Conservation (phyloP, 768 basidiomycete genomes). For the Cystofilobasidium ferigula region DNA sequence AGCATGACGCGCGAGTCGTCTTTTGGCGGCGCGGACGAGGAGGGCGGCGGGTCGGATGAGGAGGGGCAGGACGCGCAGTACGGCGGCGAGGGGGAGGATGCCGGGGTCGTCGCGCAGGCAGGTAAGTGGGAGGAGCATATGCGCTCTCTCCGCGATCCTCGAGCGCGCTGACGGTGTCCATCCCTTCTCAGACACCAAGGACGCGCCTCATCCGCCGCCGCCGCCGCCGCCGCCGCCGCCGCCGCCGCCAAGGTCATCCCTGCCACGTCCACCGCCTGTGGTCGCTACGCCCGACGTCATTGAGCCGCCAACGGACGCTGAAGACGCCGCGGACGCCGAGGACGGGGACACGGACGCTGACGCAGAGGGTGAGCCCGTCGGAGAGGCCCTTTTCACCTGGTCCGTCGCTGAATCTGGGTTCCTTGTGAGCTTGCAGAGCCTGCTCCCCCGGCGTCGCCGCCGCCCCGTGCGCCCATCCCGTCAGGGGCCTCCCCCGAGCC, state of each 20-base stretch:
- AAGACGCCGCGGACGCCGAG: slow-evolving; percentile 43
- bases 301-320: background rate
- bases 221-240: slow-evolving; percentile 13
- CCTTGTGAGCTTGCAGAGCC: background rate
- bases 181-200: background rate
- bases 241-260: background rate
- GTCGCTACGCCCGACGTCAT: background rate
- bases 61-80: slow-evolving; percentile 24
- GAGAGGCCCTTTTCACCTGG: too few relatives aligned
- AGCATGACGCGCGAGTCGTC: slow-evolving; percentile 3
- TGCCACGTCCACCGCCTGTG: background rate
- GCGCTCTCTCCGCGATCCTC: too few relatives aligned
- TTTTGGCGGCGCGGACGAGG: background rate
- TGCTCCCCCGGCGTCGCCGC: background rate
- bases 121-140: slow-evolving; percentile 21
- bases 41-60: slow-evolving; percentile 13
- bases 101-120: slow-evolving; percentile 19
- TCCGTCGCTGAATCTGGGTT: too few relatives aligned
- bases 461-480: background rate
- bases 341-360: background rate
- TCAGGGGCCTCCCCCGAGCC: background rate
- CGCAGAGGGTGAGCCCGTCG: background rate
- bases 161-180: too few relatives aligned
- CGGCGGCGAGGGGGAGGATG: too few relatives aligned
- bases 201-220: slow-evolving; percentile 3